Conservation (phyloP, 2,329 filamentous ascomycete species). For the Aspergillus candidus region DNA sequence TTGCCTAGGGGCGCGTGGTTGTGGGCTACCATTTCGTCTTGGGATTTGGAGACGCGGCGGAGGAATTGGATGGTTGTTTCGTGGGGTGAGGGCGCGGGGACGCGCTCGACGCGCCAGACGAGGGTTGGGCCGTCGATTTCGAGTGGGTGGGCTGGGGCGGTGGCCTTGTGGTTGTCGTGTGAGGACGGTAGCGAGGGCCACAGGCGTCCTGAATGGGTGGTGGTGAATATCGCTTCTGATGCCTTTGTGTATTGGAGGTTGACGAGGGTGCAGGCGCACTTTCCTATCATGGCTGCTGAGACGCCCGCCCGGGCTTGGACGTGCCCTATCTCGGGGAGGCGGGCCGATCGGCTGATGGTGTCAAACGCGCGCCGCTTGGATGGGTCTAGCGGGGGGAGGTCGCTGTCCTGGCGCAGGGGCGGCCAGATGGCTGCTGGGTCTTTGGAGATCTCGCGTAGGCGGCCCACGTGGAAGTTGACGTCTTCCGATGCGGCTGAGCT, state of each 20-base stretch:
- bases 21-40: neutral
- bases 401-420: neutral
- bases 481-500: neutral
- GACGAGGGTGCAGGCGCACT: neutral
- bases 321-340: neutral
- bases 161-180: neutral
- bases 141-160: neutral
- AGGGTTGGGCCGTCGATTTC: conserved; percentile 2
- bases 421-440: neutral
- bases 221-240: neutral
- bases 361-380: neutral
- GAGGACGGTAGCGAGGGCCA: neutral
- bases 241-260: neutral
- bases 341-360: neutral
- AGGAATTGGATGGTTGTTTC: neutral
- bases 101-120: neutral
- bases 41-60: neutral
- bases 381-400: neutral
- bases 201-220: neutral
- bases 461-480: conserved; percentile 1
- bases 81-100: neutral
- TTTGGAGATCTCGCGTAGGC: neutral
- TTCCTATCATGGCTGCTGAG: neutral
- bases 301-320: neutral
- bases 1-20: neutral